These are phyloP conservation scores for Leishmania turanica DNA, from an alignment of 208 protist species.

Conservation along the genomic window DNA sequence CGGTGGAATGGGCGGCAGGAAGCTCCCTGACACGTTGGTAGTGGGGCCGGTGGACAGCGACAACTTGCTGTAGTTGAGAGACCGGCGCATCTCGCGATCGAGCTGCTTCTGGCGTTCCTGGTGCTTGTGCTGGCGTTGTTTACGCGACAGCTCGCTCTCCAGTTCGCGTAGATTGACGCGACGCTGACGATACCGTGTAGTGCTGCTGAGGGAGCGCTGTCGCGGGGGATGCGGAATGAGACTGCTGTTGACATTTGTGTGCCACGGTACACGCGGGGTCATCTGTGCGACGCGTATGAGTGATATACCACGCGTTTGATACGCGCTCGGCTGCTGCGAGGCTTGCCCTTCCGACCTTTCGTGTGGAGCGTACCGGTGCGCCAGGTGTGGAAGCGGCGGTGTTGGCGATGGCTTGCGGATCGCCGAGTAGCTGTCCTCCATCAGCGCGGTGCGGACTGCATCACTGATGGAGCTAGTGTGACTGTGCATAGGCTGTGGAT, in stretches of 20 bases:
- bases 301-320: not conserved
- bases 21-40: slow-evolving; percentile 11
- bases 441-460: not conserved
- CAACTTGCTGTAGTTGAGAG: slow-evolving; percentile 7
- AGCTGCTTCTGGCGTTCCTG: slow-evolving; percentile 43
- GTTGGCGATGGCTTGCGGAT: not conserved
- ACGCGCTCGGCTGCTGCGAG: slow-evolving; percentile 2
- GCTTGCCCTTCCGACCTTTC: slow-evolving; percentile 1
- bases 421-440: not conserved
- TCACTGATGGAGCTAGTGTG: slow-evolving; percentile 18
- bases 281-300: not conserved
- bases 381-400: slow-evolving; percentile 2
- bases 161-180: slow-evolving; percentile 53
- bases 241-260: slow-evolving; percentile 4
- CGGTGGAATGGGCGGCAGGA: slow-evolving; percentile 26
- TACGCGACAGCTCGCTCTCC: slow-evolving; percentile 41
- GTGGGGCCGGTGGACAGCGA: not conserved
- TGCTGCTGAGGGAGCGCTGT: slow-evolving; percentile 23
- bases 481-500: not conserved
- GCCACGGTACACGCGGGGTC: slow-evolving; percentile 2
- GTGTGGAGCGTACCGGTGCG: slow-evolving; percentile 1
- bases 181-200: slow-evolving; percentile 30
- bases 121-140: slow-evolving; percentile 36
- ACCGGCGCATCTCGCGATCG: slow-evolving; percentile 27
- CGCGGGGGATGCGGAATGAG: slow-evolving; percentile 31